These are phyloP conservation scores for Termitomyces sp. DNA, from an alignment of 768 basidiomycete species.

Conservation along the genomic window DNA sequence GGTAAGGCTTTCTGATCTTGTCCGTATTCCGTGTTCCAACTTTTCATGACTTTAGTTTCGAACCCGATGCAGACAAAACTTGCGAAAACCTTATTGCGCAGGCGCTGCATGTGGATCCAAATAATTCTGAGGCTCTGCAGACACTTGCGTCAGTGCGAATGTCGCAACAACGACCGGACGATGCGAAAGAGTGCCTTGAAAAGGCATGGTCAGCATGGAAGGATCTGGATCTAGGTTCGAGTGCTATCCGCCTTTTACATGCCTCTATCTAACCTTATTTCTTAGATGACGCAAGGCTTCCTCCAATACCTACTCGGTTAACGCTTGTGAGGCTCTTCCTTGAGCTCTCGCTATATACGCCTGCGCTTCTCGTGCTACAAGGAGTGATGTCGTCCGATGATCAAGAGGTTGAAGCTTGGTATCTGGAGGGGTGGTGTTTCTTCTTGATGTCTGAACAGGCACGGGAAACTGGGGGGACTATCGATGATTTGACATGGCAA, in stretches of 20 bases:
- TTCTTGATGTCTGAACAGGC: constrained; percentile 78
- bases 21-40: neutral
- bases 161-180: constrained; percentile 82
- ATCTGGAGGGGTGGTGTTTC: constrained; percentile 93
- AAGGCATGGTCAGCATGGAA: constrained; percentile 70
- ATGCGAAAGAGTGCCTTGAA: constrained; percentile 70
- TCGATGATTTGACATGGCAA: constrained; percentile 63
- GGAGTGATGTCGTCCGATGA: constrained; percentile 81
- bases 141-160: constrained; percentile 83
- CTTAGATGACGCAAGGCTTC: constrained; percentile 64
- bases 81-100: constrained; percentile 74
- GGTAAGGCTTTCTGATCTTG: constrained; percentile 45
- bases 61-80: constrained; percentile 75
- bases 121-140: constrained; percentile 78
- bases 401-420: constrained; percentile 89
- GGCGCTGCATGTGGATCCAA: constrained; percentile 74
- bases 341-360: constrained; percentile 68
- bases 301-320: constrained; percentile 71
- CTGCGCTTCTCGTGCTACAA: constrained; percentile 74
- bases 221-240: constrained; percentile 55
- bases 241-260: neutral
- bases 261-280: neutral
- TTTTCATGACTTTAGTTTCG: constrained; percentile 51
- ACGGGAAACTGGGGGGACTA: constrained; percentile 50
- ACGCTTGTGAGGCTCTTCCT: constrained; percentile 79